Conservation (phyloP, 495 filamentous ascomycete species). For the Aspergillus wentii region DNA sequence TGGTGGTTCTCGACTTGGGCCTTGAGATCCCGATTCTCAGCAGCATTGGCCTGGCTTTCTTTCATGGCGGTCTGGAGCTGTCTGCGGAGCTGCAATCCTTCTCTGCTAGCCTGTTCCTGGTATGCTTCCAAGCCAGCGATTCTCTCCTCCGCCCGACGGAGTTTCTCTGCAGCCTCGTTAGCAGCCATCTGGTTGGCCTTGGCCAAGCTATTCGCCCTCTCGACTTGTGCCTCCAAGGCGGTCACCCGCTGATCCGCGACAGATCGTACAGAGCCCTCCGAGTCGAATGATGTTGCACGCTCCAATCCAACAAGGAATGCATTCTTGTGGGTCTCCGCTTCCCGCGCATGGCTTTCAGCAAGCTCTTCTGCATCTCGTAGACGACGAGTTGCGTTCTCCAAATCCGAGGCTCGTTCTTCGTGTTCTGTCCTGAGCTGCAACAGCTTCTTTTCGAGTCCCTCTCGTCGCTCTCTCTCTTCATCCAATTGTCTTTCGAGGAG, state of each 20-base stretch:
- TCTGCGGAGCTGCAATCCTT: constrained; percentile 81
- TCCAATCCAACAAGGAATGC: constrained; percentile 81
- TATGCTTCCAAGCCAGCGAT: constrained; percentile 95
- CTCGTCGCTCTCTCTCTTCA: constrained; percentile 73
- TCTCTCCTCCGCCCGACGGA: constrained; percentile 88
- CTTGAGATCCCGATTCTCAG: constrained; percentile 73
- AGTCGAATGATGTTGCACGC: constrained; percentile 44
- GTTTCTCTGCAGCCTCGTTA: constrained; percentile 80
- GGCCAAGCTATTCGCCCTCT: constrained; percentile 71
- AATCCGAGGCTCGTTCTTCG: constrained; percentile 74
- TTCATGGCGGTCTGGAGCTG: constrained; percentile 79
- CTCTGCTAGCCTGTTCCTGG: constrained; percentile 92
- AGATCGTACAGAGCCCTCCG: constrained; percentile 42
- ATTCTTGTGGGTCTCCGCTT: constrained; percentile 80
- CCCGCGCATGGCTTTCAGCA: constrained; percentile 79
- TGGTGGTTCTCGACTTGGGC: constrained; percentile 75
- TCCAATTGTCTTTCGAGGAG: constrained; percentile 78
- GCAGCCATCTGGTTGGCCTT: constrained; percentile 85
- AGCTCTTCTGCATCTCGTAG: constrained; percentile 86
- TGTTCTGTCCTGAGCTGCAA: constrained; percentile 76
- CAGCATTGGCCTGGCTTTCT: constrained; percentile 71
- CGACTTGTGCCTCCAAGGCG: constrained; percentile 74
- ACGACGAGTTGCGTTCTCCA: constrained; percentile 68
- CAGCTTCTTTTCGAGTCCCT: constrained; percentile 74
- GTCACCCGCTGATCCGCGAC: constrained; percentile 69